Base-by-base conservation (phyloP, 805 yeast species). In the Priceomyces fermenticarens region DNA sequence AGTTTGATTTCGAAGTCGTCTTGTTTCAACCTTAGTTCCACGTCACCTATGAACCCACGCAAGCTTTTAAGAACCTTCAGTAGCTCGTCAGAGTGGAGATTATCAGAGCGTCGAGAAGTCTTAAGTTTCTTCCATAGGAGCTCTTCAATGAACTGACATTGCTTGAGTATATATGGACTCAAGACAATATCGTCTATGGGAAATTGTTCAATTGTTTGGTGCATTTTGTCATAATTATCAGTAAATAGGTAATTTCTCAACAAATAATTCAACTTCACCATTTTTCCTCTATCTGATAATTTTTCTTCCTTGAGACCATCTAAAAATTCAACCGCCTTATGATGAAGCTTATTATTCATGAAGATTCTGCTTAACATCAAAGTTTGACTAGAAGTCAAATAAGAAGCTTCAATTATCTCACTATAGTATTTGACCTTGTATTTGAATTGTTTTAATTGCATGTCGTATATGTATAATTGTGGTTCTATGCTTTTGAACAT, bases 41-140 rank as follows among this genome's bases (percentile, higher is more conserved):
- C 54, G 49, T 68, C 71, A 7, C 70, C 72, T 14, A 68, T 60
- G 32, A 67, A 55, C 1, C 63, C 65, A 28, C 53, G 51, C 23
- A 65, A 40, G 34, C 47, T 49, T 7, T 27, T 35, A 17, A 58
- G 40, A 3, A 31, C 11, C 11, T 26, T 16, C 42, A 13, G 29
- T 11, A 25, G 32, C 33, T 25, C 31, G 25, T 9, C 29, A 12
- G 10, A 14, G 27, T 14, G 13, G 4, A 7, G 14, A 17, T 10
- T 32, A 12, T 6, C 12, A 9, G n/a, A 13, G 11, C 11, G 12
- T 9, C 27, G 26, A 26, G 17, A 6, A 3, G 10, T 26, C 10
- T 7, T 17, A 17, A 51, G 45, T 35, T 53, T 54, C 40, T 46
- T 46, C 10, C 16, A 27, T 14, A 63, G 42, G 15, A 38, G 37